Base-by-base conservation (phyloP, 2,329 filamentous ascomycete species). In the Paraphoma sp. region DNA sequence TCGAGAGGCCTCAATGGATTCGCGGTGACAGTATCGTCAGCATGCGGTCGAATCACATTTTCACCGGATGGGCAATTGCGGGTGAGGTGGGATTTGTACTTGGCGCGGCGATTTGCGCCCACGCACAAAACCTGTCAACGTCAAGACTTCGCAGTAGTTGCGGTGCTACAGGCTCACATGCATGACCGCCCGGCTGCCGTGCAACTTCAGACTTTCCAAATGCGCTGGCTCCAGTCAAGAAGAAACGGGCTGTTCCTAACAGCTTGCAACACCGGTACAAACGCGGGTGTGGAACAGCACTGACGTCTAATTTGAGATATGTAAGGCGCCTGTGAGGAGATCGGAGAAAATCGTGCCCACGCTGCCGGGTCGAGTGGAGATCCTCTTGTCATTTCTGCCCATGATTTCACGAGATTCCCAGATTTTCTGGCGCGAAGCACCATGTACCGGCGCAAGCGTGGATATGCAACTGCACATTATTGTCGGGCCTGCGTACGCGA, bases 161-260 rank as follows among this genome's bases (percentile, higher is more conserved):
- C 33, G 9, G 33, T 36, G 33, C 33, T 14, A 36, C 33, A 36
- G 33, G 33, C 33, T 42, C n/a, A 16, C 12, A 42, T 42, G 8
- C 8, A 11, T 50, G 43, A 31, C 54, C 49, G 54, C 59, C 53
- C 41, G 49, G 47, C 60, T 70, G 70, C 53, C 45, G 69, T 73
- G 64, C 51, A 53, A 72, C 64, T 44, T 45, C 31, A 43, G 44
- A 40, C 33, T 50, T 53, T 49, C 38, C 30, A 51, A 59, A 62
- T 72, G 69, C 58, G 70, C 65, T 74, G 71, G 68, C 69, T 70
- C 68, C 68, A 72, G 63, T 69, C 58, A 69, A 52, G 41, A 55
- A 49, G 59, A 56, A 62, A 63, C 53, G 51, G 59, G 60, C 52
- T 60, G 59, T 51, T 36, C 53, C 59, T 60, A 56, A 53, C 23